These are phyloP conservation scores for Polytrichum commune DNA, from an alignment of 225 moss, liverwort and hornwort species.

Conservation along the genomic window DNA sequence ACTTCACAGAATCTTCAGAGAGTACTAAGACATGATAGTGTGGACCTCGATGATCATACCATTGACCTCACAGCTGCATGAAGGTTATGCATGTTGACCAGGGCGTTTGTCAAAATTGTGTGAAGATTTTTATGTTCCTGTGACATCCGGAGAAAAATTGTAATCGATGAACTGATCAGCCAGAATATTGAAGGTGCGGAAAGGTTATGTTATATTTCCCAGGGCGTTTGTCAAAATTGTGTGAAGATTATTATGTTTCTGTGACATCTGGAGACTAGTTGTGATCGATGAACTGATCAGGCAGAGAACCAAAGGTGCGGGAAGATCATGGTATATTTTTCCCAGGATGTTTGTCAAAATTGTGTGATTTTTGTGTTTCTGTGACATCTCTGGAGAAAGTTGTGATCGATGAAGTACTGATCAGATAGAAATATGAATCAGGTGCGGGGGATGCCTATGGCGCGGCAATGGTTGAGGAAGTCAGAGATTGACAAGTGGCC, in stretches of 20 bases:
- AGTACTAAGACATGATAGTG: no score
- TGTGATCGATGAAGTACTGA: neutral
- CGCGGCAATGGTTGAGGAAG: constrained; percentile 10
- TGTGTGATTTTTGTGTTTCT: neutral
- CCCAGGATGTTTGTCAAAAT: neutral
- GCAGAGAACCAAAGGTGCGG: neutral
- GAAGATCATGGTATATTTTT: neutral
- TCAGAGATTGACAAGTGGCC: constrained; percentile 47
- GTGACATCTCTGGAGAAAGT: no score
- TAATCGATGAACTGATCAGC: neutral
- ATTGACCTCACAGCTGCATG: neutral
- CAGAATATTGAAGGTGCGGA: neutral
- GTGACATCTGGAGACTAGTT: neutral
- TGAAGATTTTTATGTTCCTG: neutral
- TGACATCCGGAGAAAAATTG: neutral
- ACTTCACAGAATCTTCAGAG: no score
- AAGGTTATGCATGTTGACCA: neutral
- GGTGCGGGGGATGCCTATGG: constrained; percentile 1
- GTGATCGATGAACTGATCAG: neutral
- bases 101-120: neutral
- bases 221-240: neutral
- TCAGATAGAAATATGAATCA: neutral
- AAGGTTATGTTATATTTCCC: neutral
- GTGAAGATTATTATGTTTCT: neutral
- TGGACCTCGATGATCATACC: no score